Base-by-base conservation (phyloP, 345 rosid species). In the Dimocarpus longan region DNA sequence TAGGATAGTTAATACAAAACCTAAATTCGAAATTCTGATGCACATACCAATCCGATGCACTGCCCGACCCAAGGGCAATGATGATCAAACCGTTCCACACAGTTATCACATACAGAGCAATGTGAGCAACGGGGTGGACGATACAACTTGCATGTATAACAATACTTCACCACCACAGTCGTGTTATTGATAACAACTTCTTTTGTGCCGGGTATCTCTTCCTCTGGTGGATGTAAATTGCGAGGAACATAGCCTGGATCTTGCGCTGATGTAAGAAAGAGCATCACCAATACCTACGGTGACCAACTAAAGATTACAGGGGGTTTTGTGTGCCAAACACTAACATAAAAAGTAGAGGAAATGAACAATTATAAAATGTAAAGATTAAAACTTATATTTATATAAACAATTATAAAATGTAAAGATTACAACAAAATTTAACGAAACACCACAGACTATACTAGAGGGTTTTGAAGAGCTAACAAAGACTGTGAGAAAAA, bases 41-140 rank as follows among this genome's bases (percentile, higher is more conserved):
- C 19, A 80, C 83, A 12, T 87, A 89, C 92, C 87, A 79, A 26
- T 70, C 92, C 92, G 19, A 89, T 86, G 88, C 92, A 89, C 67
- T 89, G 92, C 66, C 92, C 92, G 6, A 87, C 87, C 92, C 90
- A 89, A 26, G 85, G 89, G 71, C 92, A 87, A 68, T 89, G 92
- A 72, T 89, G 92, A 78, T 89, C 92, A 56, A 89, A 89, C 48
- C 85, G 60, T 82, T 87, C 89, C 60, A 89, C 90, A 22, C 89
- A 89, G 26, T 86, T 87, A 70, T 89, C 81, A 18, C 92, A 89
- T 16, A 83, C 83, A 24, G 90, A 86, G 80, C 92, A 87, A 73
- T 89, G 92, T 40, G 90, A 87, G 76, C 89, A 89, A 42, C 92
- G 92, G 6, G 86, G 90, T n/a, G 88, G 92, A 13, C 92, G 88